A percentile compares a stretch with the other conserved stretches of the same genome.
Conservation (phyloP, 1,284 basidiomycete species). For the Boletellus deceptivus region DNA sequence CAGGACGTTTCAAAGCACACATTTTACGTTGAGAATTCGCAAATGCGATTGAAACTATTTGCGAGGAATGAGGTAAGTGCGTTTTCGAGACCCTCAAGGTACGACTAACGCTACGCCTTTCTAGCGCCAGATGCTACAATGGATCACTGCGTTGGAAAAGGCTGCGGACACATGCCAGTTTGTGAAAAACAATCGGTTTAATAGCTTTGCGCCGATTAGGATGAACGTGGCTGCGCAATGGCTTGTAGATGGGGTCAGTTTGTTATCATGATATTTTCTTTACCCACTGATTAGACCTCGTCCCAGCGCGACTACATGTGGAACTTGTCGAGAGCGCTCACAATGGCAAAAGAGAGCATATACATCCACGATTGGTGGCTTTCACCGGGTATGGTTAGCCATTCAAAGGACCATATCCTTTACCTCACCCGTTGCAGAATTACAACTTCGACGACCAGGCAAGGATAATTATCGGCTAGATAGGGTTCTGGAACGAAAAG, state of each 20-base stretch:
- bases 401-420: background rate
- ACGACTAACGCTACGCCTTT: constrained; percentile 1
- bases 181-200: constrained; percentile 83
- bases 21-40: constrained; percentile 92
- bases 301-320: constrained; percentile 90
- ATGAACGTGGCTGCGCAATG: constrained; percentile 94
- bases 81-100: background rate
- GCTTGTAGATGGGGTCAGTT: constrained; percentile 93
- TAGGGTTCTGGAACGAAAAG: constrained; percentile 86
- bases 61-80: constrained; percentile 79
- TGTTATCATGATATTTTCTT: background rate
- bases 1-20: constrained; percentile 84
- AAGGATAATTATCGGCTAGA: constrained; percentile 91
- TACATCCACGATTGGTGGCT: constrained; percentile 98
- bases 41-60: constrained; percentile 84
- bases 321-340: constrained; percentile 93
- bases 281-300: background rate
- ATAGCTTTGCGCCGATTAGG: constrained; percentile 92
- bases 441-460: constrained; percentile 80
- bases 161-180: constrained; percentile 80
- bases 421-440: constrained; percentile 46
- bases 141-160: constrained; percentile 90
- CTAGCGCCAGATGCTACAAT: constrained; percentile 95
- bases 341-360: constrained; percentile 86
- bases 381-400: constrained; percentile 59